Conservation (phyloP, 495 filamentous ascomycete species). For the Talaromyces nanjingensis region DNA sequence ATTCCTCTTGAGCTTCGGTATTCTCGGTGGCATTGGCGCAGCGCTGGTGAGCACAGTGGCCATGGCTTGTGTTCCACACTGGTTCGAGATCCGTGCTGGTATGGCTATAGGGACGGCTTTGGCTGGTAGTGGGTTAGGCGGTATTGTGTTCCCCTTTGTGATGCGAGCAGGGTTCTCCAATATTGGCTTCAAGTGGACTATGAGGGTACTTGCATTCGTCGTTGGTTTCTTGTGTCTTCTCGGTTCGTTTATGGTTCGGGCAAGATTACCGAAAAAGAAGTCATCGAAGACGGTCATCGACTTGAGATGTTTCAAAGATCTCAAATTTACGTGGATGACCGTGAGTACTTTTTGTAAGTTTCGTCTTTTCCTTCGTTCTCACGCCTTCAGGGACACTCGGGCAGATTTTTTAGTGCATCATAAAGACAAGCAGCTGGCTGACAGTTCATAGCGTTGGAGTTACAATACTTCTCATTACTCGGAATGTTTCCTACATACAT, state of each 20-base stretch:
- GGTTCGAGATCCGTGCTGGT: slow-evolving; percentile 30
- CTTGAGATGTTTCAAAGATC: slow-evolving; percentile 49
- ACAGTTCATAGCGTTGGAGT: slow-evolving; percentile 30
- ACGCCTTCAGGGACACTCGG: background rate
- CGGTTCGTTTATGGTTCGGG: slow-evolving; percentile 34
- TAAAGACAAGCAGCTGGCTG: background rate
- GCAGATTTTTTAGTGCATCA: background rate
- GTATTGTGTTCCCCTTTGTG: slow-evolving; percentile 55
- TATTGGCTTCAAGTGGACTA: slow-evolving; percentile 55
- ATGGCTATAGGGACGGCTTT: slow-evolving; percentile 34
- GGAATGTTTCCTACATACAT: slow-evolving; percentile 46
- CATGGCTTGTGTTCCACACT: slow-evolving; percentile 32
- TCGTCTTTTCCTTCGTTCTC: slow-evolving; percentile 10
- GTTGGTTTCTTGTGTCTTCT: slow-evolving; percentile 41
- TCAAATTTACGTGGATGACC: slow-evolving; percentile 31
- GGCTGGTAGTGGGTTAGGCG: slow-evolving; percentile 40
- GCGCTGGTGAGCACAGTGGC: slow-evolving; percentile 51
- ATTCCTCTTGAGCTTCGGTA: slow-evolving; percentile 55
- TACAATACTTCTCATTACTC: slow-evolving; percentile 44
- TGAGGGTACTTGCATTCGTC: slow-evolving; percentile 53
- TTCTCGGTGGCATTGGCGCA: slow-evolving; percentile 49
- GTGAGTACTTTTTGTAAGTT: slow-evolving; percentile 30
- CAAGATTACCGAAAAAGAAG: slow-evolving; percentile 25
- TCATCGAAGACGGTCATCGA: slow-evolving; percentile 37
- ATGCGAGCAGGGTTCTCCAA: slow-evolving; percentile 43